These are phyloP conservation scores for Fusarium nisikadoi DNA, from an alignment of 2,329 filamentous ascomycete genomes.

Conservation along the genomic window DNA sequence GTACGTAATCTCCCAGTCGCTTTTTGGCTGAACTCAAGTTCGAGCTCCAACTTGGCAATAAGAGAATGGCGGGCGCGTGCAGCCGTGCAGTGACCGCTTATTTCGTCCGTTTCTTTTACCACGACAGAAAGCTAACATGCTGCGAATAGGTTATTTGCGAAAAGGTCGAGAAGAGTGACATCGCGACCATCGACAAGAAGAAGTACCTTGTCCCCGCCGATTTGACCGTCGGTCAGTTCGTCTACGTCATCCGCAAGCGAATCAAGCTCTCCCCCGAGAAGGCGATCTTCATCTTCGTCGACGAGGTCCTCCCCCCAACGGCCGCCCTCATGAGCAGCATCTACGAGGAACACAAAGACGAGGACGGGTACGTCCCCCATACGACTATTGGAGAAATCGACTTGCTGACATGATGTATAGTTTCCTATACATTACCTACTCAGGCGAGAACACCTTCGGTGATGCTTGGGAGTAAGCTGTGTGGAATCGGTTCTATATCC, in stretches of 20 bases:
- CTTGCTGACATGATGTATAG: conserved; percentile 56
- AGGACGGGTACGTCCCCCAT: conserved; percentile 67
- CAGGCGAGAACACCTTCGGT: conserved; percentile 99
- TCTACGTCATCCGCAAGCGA: conserved; percentile 99
- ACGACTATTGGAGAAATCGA: not conserved
- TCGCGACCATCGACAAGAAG: conserved; percentile 99
- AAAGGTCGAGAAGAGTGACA: conserved; percentile 99
- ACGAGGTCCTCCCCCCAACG: conserved; percentile 95
- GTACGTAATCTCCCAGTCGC: conserved; percentile 67
- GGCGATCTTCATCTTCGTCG: conserved; percentile 99
- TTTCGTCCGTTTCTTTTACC: not conserved
- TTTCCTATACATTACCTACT: conserved; percentile 99
- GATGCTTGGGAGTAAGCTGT: conserved; percentile 40
- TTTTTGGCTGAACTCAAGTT: not conserved
- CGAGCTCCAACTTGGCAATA: not conserved
- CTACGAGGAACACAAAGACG: conserved; percentile 98
- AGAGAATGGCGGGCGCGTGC: conserved; percentile 6
- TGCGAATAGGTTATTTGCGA: conserved; percentile 90
- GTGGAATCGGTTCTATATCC: conserved; percentile 32
- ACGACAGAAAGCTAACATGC: conserved; percentile 82
- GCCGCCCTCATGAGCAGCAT: conserved; percentile 99
- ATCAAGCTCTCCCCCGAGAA: conserved; percentile 99
- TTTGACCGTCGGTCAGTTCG: conserved; percentile 98
- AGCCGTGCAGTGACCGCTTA: conserved; percentile 36
- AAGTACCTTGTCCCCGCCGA: conserved; percentile 99